Conservation (phyloP, 305 asterid genomes). For the Solanum hybrid region DNA sequence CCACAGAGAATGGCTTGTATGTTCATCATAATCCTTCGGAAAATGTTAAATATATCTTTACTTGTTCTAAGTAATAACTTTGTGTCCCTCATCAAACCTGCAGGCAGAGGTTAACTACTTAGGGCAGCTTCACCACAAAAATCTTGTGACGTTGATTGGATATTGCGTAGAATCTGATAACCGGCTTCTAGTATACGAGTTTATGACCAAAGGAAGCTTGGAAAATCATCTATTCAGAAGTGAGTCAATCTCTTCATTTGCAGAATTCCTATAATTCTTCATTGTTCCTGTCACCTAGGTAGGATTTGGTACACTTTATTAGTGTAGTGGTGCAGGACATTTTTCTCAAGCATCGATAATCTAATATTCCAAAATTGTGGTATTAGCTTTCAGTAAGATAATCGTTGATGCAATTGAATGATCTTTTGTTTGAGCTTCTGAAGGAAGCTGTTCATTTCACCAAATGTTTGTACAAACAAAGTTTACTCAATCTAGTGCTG, state of each 20-base stretch:
- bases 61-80: neutral
- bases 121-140: slow-evolving; percentile 53
- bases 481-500: neutral
- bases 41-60: neutral
- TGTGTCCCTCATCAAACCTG: neutral
- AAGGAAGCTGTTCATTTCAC: neutral
- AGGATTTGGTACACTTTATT: neutral
- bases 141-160: slow-evolving; percentile 71
- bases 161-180: slow-evolving; percentile 57
- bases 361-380: neutral
- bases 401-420: neutral
- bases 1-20: slow-evolving; percentile 87
- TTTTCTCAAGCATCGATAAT: neutral
- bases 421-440: neutral
- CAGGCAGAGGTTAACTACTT: slow-evolving; percentile 77
- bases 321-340: neutral
- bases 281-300: neutral
- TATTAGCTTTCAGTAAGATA: neutral
- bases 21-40: slow-evolving; percentile 6
- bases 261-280: neutral
- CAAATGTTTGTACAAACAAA: neutral
- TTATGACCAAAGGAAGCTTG: slow-evolving; percentile 76
- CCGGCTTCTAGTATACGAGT: slow-evolving; percentile 67
- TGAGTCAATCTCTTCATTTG: slow-evolving; percentile 20
- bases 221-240: slow-evolving; percentile 78